Evolutionary conservation across 148 eudicot genomes (phyloP), one percentile per base, ranked within the genome.

Genomic region (Euryodendron excelsum): DNA sequence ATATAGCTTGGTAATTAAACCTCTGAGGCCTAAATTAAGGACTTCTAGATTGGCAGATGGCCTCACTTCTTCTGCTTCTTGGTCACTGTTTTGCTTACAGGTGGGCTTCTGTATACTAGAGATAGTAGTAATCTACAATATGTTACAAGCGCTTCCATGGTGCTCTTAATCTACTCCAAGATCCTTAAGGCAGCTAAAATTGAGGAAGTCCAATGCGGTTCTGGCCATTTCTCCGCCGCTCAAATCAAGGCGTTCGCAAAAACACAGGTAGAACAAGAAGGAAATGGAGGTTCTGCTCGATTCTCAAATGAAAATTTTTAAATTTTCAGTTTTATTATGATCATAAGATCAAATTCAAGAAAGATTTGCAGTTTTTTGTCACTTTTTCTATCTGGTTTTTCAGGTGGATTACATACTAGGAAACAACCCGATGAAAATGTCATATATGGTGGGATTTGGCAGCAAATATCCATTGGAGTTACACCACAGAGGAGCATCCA

Each of bases 401-500:
- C 80, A 94, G 98, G 95, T 91, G 80, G 92, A 95, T 82, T 96
- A 93, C 78, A 92, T 94, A 72, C 84, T 96, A 48, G 99, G 99
- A 73, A 79, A 81, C 79, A 96, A 96, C 78, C 99, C 99, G 0
- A 71, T 82, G 88, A 82, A 86, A 9, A 93, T 93, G 86, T 88
- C 97, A 48, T 95, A 95, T 86, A 91, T 95, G 97, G 99, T 89
- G 37, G 99, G 96, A 1, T 90, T 82, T 69, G 97, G 96, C 15
- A 82, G 59, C 79, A 91, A 88, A 61, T 90, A 84, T 77, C 96
- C 99, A 4, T 72, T 56, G 33, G 91, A 91, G 50, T 4, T 90
- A 11, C 99, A 95, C 84, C 99, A 93, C 62, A 85, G 99, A 72
- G 99, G 94, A n/a, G 83, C 96, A 31, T 95, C 99, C 65, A 84